Evolutionary conservation across 2,329 filamentous ascomycete genomes (phyloP).

Genomic region (Microsporum ferrugineum): DNA sequence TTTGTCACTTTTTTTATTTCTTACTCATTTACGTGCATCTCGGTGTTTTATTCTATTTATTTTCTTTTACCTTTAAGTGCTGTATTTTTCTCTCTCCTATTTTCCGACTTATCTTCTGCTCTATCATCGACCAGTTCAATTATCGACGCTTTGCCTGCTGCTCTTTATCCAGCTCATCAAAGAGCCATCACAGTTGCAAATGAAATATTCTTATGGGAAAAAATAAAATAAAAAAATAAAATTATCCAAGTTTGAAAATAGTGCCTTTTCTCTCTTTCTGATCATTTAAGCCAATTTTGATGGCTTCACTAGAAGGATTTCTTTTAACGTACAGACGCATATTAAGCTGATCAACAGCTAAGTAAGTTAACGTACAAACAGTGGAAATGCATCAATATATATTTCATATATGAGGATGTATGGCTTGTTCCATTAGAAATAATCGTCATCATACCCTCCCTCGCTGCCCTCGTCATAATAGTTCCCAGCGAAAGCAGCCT

Average conservation of each 20-base stretch:
- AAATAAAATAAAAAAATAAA: not conserved
- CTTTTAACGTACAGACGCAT: not conserved
- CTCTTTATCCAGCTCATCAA: not conserved
- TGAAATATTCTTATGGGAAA: not conserved
- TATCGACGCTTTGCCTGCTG: not conserved
- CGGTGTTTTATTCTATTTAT: conserved; percentile 5
- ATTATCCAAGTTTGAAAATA: not conserved
- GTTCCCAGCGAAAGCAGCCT: conserved; percentile 29
- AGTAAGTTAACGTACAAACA: not conserved
- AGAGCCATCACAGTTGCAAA: not conserved
- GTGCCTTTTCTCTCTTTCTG: no score
- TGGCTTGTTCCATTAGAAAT: conserved; percentile 4
- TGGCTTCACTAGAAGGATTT: not conserved
- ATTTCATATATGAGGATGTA: no score
- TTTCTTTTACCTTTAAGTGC: not conserved
- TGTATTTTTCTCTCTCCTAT: not conserved
- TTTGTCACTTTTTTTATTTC: conserved; percentile 2
- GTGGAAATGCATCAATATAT: not conserved
- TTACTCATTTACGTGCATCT: not conserved
- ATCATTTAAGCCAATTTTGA: not conserved
- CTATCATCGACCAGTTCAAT: not conserved
- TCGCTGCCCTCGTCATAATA: conserved; percentile 27
- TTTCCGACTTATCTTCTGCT: not conserved
- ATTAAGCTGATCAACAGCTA: not conserved
- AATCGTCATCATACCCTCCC: conserved; percentile 26